A percentile compares a stretch with the other conserved stretches of the same genome.
Evolutionary conservation across 1,284 basidiomycete genomes (phyloP).

Genomic region (Leccinum pachyderme): DNA sequence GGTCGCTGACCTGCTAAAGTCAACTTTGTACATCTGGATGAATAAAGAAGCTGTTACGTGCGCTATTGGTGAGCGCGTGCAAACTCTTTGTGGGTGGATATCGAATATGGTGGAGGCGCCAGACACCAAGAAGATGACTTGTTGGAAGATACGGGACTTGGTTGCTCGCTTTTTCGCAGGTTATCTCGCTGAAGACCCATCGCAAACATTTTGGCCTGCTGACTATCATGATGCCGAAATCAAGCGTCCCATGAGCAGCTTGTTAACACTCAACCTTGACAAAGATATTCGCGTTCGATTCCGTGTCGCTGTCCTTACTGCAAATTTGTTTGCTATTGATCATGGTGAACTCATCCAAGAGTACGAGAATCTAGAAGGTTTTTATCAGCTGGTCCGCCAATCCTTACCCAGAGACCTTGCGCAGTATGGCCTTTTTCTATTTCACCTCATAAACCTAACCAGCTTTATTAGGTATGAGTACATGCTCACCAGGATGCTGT

Average conservation of each 20-base stretch:
- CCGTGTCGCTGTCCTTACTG: constrained; percentile 63
- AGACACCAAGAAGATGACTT: constrained; percentile 41
- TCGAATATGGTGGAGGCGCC: constrained; percentile 38
- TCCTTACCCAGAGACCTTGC: constrained; percentile 43
- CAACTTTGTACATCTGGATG: constrained; percentile 70
- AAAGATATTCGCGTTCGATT: constrained; percentile 86
- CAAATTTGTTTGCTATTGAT: constrained; percentile 54
- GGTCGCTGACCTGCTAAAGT: constrained; percentile 61
- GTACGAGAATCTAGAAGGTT: constrained; percentile 25
- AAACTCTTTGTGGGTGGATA: constrained; percentile 54
- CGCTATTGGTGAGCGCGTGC: constrained; percentile 46
- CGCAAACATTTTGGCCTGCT: constrained; percentile 48
- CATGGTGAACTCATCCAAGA: constrained; percentile 19
- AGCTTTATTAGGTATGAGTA: constrained; percentile 58
- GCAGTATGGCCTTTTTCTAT: constrained; percentile 41
- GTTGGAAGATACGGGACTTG: constrained; percentile 70
- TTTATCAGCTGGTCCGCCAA: constrained; percentile 46
- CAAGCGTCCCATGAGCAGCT: constrained; percentile 45
- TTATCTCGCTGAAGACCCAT: constrained; percentile 63
- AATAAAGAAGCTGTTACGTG: constrained; percentile 34
- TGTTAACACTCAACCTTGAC: constrained; percentile 61
- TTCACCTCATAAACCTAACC: constrained; percentile 6
- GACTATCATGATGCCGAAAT: constrained; percentile 33
- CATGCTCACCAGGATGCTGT: constrained; percentile 78
- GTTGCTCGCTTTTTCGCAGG: constrained; percentile 64